phyloP scores from a whole-genome alignment of 163 green algal genomes.

The Prototheca wickerhamii region DNA sequence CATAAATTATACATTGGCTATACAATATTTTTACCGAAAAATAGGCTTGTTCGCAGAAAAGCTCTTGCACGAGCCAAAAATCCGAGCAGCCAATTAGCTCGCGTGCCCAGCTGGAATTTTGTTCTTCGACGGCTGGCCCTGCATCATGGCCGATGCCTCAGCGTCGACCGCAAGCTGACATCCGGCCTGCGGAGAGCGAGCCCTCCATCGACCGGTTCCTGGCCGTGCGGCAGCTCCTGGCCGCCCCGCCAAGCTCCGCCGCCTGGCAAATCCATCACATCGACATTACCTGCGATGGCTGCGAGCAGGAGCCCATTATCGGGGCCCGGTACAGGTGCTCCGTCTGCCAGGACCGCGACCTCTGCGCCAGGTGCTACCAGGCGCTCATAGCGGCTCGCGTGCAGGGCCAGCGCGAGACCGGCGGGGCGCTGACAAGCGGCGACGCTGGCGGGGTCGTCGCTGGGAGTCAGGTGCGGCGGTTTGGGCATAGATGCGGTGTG shows the following conservation, averaged over 20 bases:
- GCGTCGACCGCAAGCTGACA: too few relatives aligned
- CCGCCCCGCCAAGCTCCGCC: background rate
- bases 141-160: too few relatives aligned
- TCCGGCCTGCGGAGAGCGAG: too few relatives aligned
- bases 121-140: too few relatives aligned
- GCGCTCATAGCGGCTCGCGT: conserved; percentile 23
- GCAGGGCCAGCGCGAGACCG: conserved; percentile 10
- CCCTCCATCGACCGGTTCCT: background rate
- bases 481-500: background rate
- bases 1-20: too few relatives aligned
- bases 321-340: conserved; percentile 25
- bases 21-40: too few relatives aligned
- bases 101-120: too few relatives aligned
- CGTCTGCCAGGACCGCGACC: conserved; percentile 25
- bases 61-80: too few relatives aligned
- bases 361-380: conserved; percentile 20
- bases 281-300: conserved; percentile 38
- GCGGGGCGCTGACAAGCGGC: background rate
- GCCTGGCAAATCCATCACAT: conserved; percentile 20
- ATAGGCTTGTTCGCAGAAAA: too few relatives aligned
- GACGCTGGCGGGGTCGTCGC: background rate
- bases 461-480: background rate
- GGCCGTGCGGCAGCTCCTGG: background rate
- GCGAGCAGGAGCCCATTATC: conserved; percentile 26
- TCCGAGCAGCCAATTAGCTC: too few relatives aligned